phyloP scores from a whole-genome alignment of 352 stramenopile genomes.

The Phytopythium ostracodes region DNA sequence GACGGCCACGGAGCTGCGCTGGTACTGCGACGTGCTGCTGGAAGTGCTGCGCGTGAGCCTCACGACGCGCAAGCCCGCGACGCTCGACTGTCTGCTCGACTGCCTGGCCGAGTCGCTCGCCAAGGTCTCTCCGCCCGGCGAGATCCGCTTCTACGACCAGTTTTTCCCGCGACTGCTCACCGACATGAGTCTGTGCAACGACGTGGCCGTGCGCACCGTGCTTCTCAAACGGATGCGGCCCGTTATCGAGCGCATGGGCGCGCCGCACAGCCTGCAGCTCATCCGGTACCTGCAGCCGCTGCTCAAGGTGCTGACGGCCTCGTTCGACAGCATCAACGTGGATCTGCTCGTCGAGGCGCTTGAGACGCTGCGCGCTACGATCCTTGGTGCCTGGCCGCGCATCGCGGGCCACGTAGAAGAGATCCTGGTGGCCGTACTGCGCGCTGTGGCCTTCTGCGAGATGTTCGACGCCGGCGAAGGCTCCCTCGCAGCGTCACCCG shows the following conservation, averaged over 20 bases:
- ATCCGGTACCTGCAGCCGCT: conserved; percentile 77
- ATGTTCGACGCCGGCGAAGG: conserved; percentile 36
- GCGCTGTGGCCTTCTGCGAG: conserved; percentile 61
- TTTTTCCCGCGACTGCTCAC: conserved; percentile 65
- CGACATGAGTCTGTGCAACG: conserved; percentile 56
- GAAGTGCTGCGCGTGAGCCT: conserved; percentile 66
- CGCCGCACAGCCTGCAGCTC: conserved; percentile 62
- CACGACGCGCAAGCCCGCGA: conserved; percentile 49
- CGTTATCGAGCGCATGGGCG: conserved; percentile 45
- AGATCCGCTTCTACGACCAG: conserved; percentile 61
- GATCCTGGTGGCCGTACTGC: conserved; percentile 67
- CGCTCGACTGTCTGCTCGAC: conserved; percentile 54
- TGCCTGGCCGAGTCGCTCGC: conserved; percentile 53
- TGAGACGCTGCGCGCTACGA: conserved; percentile 43
- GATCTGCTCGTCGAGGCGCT: conserved; percentile 49
- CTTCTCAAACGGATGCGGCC: conserved; percentile 52
- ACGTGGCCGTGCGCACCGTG: conserved; percentile 47
- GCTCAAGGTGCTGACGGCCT: conserved; percentile 65
- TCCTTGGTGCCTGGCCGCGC: conserved; percentile 63
- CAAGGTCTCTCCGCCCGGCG: conserved; percentile 49
- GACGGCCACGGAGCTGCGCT: conserved; percentile 71
- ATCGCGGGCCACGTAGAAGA: conserved; percentile 61
- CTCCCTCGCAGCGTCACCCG: conserved; percentile 17
- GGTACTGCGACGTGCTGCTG: conserved; percentile 74
- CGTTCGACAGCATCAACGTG: conserved; percentile 62